Evolutionary conservation across 1,139 yeast genomes (phyloP), one percentile per base, ranked within the genome.

Genomic region (Candida tropicalis): DNA sequence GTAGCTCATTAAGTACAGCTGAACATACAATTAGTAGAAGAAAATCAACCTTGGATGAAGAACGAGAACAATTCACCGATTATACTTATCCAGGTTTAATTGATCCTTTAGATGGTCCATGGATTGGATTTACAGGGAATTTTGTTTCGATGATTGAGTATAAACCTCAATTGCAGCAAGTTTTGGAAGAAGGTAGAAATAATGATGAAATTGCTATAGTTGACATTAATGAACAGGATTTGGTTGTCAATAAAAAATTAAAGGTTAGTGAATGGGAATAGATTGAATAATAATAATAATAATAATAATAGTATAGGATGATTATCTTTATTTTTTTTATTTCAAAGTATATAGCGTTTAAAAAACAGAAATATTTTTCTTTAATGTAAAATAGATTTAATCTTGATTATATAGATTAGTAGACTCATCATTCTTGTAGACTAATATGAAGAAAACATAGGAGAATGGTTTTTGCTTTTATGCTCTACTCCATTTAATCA

Each of bases 81-180:
- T 79, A 79, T 52, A 70, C 75, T 0, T 73, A 77, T 52, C 85
- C 85, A 0, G 63, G 63, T 42, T 56, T 79, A 36, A 58, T 59
- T 2, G 79, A 77, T 46, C 73, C 76, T 6, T 58, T 78, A 43
- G 68, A 78, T 49, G 84, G 84, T 0, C 81, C 84, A 6, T 74
- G 82, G 77, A 63, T 78, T 12, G 84, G 82, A 9, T 79, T 79
- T 51, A 74, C 73, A 20, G 82, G 82, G 0, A 80, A 79, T 49
- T 65, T 63, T 43, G 67, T 78, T 4, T 71, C 77, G 28, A 62
- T 72, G 63, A 58, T 73, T 10, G 67, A 68, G 35, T 63, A 57
- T 46, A 56, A 57, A 22, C 41, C 40, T n/a, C 36, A 34, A n/a
- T 33, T 37, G 10, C 37, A 43, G 29, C 39, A 34, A 18, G 49